These are phyloP conservation scores for Schoenoplectus tabernaemontani DNA, from an alignment of 202 grass and related monocot genomes.

Conservation along the genomic window DNA sequence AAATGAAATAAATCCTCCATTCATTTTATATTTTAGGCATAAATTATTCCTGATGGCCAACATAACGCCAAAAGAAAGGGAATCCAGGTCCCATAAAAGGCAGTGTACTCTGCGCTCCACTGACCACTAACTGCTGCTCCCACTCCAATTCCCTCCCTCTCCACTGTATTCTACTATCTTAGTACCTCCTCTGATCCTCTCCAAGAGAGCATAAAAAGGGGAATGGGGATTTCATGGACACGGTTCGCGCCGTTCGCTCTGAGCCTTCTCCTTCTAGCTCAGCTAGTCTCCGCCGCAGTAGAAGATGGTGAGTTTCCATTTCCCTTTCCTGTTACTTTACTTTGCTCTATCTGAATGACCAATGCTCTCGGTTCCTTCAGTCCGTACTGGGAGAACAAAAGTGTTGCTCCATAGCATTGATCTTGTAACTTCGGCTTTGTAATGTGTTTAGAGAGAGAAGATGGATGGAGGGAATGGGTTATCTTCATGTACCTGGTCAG, in stretches of 20 bases:
- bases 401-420: not conserved
- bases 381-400: not conserved
- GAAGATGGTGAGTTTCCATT: constrained; percentile 57
- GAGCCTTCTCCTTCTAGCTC: constrained; percentile 31
- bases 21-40: not conserved
- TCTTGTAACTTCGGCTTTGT: not conserved
- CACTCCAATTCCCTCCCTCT: not conserved
- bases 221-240: constrained; percentile 9
- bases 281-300: constrained; percentile 34
- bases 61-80: constrained; percentile 69
- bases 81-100: constrained; percentile 47
- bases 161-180: not conserved
- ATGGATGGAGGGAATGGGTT: too few species aligned
- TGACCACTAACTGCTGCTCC: not conserved
- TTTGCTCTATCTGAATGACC: not conserved
- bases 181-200: not conserved
- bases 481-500: not conserved
- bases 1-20: constrained; percentile 19
- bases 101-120: constrained; percentile 30
- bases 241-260: constrained; percentile 28
- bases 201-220: not conserved
- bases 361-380: not conserved
- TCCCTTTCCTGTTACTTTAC: not conserved
- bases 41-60: constrained; percentile 29
- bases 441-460: not conserved